Evolutionary conservation across 495 filamentous ascomycete species (phyloP).

Genomic region (Jackrogersella minutella): DNA sequence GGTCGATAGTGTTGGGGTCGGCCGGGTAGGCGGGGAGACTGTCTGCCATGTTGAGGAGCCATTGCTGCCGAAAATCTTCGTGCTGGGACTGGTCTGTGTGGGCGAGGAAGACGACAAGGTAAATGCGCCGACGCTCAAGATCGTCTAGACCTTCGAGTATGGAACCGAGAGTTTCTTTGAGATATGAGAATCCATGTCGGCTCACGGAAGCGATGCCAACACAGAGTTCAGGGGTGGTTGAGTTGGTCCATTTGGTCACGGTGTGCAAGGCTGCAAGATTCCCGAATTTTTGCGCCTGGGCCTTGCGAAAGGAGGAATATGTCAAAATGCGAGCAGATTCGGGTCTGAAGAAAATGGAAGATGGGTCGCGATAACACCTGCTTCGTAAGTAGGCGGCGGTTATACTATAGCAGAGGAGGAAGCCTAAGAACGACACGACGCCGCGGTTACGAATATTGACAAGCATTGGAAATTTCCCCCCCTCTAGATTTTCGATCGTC

Average conservation of each 20-base stretch:
- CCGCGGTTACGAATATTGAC: conserved; percentile 17
- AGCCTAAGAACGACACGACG: conserved; percentile 27
- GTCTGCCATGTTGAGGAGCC: conserved; percentile 57
- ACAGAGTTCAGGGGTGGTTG: conserved; percentile 25
- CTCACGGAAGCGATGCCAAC: conserved; percentile 34
- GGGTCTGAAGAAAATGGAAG: conserved; percentile 33
- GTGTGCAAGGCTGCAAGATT: conserved; percentile 24
- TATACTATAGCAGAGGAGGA: conserved; percentile 26
- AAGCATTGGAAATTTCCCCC: conserved; percentile 19
- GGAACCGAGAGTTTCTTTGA: conserved; percentile 33
- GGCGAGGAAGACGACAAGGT: conserved; percentile 61
- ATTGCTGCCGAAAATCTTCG: conserved; percentile 57
- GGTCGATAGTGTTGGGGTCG: conserved; percentile 26
- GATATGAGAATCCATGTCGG: conserved; percentile 29
- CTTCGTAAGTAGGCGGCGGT: conserved; percentile 26
- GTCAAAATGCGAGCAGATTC: conserved; percentile 32
- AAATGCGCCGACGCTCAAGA: conserved; percentile 54
- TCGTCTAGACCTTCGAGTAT: conserved; percentile 58
- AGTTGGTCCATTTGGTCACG: conserved; percentile 22
- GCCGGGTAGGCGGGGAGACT: conserved; percentile 52
- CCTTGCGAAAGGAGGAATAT: conserved; percentile 37
- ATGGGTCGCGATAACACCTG: conserved; percentile 35
- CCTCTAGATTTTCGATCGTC: too few relatives aligned
- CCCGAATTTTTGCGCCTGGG: conserved; percentile 29
- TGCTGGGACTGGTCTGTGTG: conserved; percentile 58